phyloP scores from a whole-genome alignment of 2,329 filamentous ascomycete species.

The Hypoxylon sp. region DNA sequence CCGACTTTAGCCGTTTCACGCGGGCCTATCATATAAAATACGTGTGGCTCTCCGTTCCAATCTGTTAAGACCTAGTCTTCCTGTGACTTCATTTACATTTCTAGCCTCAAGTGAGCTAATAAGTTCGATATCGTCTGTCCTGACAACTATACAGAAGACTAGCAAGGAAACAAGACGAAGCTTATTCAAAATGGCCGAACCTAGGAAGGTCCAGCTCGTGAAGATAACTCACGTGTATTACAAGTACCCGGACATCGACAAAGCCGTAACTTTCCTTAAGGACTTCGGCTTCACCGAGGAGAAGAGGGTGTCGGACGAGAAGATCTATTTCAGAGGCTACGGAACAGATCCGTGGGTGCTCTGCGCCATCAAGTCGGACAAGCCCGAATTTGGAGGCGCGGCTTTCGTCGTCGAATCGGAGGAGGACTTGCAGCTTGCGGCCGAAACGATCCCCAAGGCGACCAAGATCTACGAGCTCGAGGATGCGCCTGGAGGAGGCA shows the following conservation, averaged over 20 bases:
- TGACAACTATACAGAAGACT: neutral
- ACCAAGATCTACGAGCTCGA: slow-evolving; percentile 61
- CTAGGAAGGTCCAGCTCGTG: slow-evolving; percentile 50
- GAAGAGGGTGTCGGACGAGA: slow-evolving; percentile 54
- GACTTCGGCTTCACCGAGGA: slow-evolving; percentile 63
- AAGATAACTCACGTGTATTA: slow-evolving; percentile 61
- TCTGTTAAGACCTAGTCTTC: neutral
- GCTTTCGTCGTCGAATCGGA: slow-evolving; percentile 69
- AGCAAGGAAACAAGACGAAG: slow-evolving; percentile 4
- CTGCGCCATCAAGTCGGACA: slow-evolving; percentile 62
- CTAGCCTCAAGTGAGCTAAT: neutral
- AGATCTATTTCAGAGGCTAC: slow-evolving; percentile 71
- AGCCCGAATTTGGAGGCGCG: slow-evolving; percentile 67
- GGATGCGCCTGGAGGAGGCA: slow-evolving; percentile 66
- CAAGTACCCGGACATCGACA: slow-evolving; percentile 59
- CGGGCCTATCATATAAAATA: slow-evolving; percentile 28
- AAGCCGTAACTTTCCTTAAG: slow-evolving; percentile 57
- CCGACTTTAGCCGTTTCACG: slow-evolving; percentile 42
- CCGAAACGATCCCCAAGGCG: slow-evolving; percentile 60
- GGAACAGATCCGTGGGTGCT: slow-evolving; percentile 71
- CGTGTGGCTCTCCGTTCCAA: slow-evolving; percentile 3
- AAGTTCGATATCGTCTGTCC: neutral
- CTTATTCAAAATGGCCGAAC: slow-evolving; percentile 43
- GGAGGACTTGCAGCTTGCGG: slow-evolving; percentile 66
- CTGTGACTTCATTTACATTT: slow-evolving; percentile 13